Evolutionary conservation across 1,139 yeast genomes (phyloP).

Genomic region (Saccharomyces hybrid): DNA sequence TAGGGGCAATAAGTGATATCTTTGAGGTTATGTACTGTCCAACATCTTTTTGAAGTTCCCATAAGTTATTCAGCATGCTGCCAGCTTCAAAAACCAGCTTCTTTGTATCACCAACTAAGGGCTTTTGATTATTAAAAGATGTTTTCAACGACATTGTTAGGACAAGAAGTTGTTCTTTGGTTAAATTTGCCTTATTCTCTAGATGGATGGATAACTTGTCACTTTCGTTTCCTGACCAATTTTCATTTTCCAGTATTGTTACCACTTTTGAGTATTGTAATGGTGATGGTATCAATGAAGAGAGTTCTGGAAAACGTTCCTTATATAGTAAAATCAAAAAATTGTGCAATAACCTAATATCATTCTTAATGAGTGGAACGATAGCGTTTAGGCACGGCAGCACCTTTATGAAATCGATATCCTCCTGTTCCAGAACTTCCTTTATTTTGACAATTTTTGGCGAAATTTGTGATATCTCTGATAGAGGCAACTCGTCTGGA

Average conservation of each 20-base stretch:
- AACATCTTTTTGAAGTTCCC: slow-evolving; percentile 39
- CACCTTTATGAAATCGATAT: slow-evolving; percentile 34
- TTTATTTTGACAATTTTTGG: neutral
- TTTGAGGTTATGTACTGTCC: slow-evolving; percentile 50
- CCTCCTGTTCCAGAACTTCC: slow-evolving; percentile 30
- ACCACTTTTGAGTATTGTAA: slow-evolving; percentile 56
- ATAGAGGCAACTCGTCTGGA: neutral
- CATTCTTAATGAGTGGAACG: slow-evolving; percentile 49
- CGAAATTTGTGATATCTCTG: neutral
- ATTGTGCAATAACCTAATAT: slow-evolving; percentile 39
- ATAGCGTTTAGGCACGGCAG: slow-evolving; percentile 52
- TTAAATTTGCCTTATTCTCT: slow-evolving; percentile 19
- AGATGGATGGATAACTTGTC: slow-evolving; percentile 33
- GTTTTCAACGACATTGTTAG: slow-evolving; percentile 66
- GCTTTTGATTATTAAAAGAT: slow-evolving; percentile 28
- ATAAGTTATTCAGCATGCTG: slow-evolving; percentile 42
- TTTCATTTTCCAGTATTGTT: slow-evolving; percentile 41
- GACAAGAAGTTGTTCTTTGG: slow-evolving; percentile 60
- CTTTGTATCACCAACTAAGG: slow-evolving; percentile 37
- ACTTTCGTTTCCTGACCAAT: slow-evolving; percentile 30
- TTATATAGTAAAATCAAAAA: slow-evolving; percentile 50
- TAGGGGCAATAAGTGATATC: slow-evolving; percentile 62
- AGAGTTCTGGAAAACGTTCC: slow-evolving; percentile 65
- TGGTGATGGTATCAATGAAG: slow-evolving; percentile 55
- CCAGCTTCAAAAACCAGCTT: slow-evolving; percentile 41